A percentile compares a stretch with the other conserved stretches of the same genome.
These are phyloP conservation scores for Chenopodium formosanum DNA, from an alignment of 148 eudicot genomes.

Conservation along the genomic window DNA sequence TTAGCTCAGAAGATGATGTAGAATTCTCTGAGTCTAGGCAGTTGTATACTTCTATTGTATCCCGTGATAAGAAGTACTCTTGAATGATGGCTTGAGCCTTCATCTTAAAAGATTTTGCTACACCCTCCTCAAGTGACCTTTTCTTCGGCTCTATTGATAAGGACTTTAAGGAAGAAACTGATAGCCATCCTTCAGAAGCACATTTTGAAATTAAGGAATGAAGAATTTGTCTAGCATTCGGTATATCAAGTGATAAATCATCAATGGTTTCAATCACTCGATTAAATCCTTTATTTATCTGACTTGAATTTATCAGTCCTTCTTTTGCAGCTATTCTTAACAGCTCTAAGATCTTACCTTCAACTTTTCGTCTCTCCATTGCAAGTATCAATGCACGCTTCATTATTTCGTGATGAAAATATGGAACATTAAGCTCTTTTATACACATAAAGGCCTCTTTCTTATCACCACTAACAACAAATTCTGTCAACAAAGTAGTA, in stretches of 20 bases:
- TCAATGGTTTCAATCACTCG: conserved; percentile 47
- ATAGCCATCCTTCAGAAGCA: conserved; percentile 57
- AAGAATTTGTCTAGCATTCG: conserved; percentile 42
- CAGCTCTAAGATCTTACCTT: conserved; percentile 36
- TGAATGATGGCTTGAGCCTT: conserved; percentile 45
- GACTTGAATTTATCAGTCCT: conserved; percentile 60
- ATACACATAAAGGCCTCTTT: conserved; percentile 59
- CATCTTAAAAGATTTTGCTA: conserved; percentile 36
- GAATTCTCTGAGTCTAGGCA: conserved; percentile 41
- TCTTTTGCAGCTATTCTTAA: conserved; percentile 47
- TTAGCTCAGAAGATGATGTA: background rate
- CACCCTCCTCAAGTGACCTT: conserved; percentile 27
- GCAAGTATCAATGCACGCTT: conserved; percentile 51
- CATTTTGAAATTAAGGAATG: conserved; percentile 45
- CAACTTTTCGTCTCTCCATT: conserved; percentile 46
- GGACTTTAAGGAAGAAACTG: conserved; percentile 41
- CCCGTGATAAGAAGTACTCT: conserved; percentile 55
- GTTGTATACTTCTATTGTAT: conserved; percentile 42
- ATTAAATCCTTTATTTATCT: conserved; percentile 53
- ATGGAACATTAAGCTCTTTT: conserved; percentile 54
- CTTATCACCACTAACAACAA: conserved; percentile 47
- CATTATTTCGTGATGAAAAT: conserved; percentile 58
- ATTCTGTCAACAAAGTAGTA: conserved; percentile 38
- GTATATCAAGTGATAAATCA: conserved; percentile 58
- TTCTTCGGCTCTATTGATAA: conserved; percentile 31